Evolutionary conservation across 2,329 filamentous ascomycete genomes (phyloP).

Genomic region (Penicillium sp.): DNA sequence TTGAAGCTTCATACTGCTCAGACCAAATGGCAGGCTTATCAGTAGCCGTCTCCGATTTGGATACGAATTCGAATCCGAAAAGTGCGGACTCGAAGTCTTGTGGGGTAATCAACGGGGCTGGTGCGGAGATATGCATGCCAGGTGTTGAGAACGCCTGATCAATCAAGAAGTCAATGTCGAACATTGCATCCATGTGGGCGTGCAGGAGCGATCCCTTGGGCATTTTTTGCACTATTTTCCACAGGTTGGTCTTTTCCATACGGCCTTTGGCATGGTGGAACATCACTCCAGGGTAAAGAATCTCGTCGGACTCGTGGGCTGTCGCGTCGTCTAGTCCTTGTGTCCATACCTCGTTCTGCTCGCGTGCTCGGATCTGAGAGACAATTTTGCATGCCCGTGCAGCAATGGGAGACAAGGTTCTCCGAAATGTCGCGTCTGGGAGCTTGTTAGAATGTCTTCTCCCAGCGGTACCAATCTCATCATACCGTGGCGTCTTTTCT

Average conservation of each 20-base stretch:
- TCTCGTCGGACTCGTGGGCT: constrained; percentile 60
- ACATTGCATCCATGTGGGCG: constrained; percentile 88
- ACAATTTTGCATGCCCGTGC: constrained; percentile 77
- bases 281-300: constrained; percentile 88
- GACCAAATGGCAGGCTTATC: constrained; percentile 63
- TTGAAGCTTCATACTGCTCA: constrained; percentile 59
- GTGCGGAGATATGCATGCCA: constrained; percentile 69
- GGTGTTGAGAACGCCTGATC: constrained; percentile 67
- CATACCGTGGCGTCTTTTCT: constrained; percentile 75
- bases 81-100: constrained; percentile 55
- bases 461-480: neutral
- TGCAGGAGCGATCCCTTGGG: constrained; percentile 74
- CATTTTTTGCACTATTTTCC: constrained; percentile 81
- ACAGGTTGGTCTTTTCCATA: constrained; percentile 82
- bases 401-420: constrained; percentile 73
- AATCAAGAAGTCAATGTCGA: constrained; percentile 79
- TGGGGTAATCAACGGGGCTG: constrained; percentile 56
- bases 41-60: constrained; percentile 45
- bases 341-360: constrained; percentile 76
- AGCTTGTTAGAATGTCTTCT: neutral
- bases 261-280: constrained; percentile 81
- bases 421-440: constrained; percentile 33
- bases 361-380: constrained; percentile 72
- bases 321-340: constrained; percentile 69
- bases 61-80: constrained; percentile 64